These are phyloP conservation scores for Aspergillus biplanus DNA, from an alignment of 495 filamentous ascomycete species.

Conservation along the genomic window DNA sequence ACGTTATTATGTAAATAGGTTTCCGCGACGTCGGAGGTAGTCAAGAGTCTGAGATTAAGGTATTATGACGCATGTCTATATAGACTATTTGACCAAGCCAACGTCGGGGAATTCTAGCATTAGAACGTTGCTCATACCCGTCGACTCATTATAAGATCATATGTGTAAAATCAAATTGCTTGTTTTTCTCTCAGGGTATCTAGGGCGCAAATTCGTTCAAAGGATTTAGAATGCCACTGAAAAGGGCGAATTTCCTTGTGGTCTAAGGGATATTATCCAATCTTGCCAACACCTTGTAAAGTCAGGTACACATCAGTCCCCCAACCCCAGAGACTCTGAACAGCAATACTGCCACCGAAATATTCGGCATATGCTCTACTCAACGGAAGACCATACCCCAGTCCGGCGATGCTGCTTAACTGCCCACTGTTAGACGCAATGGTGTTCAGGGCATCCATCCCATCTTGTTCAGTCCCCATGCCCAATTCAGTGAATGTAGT, in stretches of 20 bases:
- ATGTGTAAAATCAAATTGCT: too few species aligned
- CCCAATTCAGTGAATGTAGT: conserved; percentile 84
- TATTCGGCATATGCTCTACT: conserved; percentile 96
- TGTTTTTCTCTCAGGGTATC: background rate
- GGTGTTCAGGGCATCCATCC: conserved; percentile 68
- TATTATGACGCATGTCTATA: too few species aligned
- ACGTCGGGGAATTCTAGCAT: too few species aligned
- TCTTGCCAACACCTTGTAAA: conserved; percentile 81
- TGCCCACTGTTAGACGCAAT: conserved; percentile 71
- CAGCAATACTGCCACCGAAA: conserved; percentile 92
- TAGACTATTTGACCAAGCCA: too few species aligned
- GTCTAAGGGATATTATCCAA: conserved; percentile 25
- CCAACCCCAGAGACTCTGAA: conserved; percentile 96
- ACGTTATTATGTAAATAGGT: too few species aligned
- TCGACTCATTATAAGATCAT: too few species aligned
- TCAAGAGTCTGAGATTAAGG: too few species aligned
- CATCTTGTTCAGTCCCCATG: conserved; percentile 42
- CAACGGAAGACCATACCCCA: conserved; percentile 91
- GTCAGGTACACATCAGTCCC: conserved; percentile 83
- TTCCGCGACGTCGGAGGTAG: too few species aligned
- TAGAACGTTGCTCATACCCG: too few species aligned
- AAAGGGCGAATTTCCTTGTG: too few species aligned
- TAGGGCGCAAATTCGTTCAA: background rate
- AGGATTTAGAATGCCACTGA: too few species aligned
- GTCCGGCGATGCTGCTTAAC: conserved; percentile 79